Evolutionary conservation across 2,329 filamentous ascomycete species (phyloP), one percentile per base, ranked within the genome.

Genomic region (Phyllosticta citribraziliensis): DNA sequence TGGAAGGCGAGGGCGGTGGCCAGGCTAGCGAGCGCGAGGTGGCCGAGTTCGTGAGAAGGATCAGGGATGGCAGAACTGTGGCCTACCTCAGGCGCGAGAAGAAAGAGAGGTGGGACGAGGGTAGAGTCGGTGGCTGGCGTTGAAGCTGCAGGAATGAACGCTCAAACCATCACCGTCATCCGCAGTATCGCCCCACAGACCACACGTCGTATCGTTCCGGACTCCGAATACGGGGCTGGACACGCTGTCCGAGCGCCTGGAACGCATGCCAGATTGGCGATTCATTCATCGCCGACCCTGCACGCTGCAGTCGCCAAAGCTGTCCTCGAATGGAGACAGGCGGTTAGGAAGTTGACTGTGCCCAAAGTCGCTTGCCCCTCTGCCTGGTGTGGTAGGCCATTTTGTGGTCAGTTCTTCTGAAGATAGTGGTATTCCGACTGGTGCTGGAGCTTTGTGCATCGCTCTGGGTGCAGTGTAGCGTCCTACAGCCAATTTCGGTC

Each of bases 51-150:
- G 84, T 96, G 20, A 82, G 87, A 68, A 79, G 88, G 68, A 88
- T 96, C 65, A 82, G 91, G 66, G 91, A 93, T 67, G 89, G 88
- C 10, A 89, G 87, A 70, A 88, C 88, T 67, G 77, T 88, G 62
- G 87, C 87, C 64, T 95, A 94, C 70, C 78, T 92, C 59, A 82
- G 94, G 62, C 85, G 87, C 70, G 94, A 97, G 78, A 84, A 90
- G 66, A 96, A 92, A 74, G 88, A 91, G 69, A 82, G 94, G 67
- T 97, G 94, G 94, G 94, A 97, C 72, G 93, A 97, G 75, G 91
- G 93, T 24, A 82, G 93, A 66, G 93, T 97, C 35, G 93, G 93
- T 11, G 94, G 94, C 0, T 97, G 94, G 94, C 84, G 93, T 22
- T 60, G 53, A 60, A 24, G n/a, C 40, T 47, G 40, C 40, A 47